phyloP scores from a whole-genome alignment of 2,329 filamentous ascomycete genomes.

The Colletotrichum plurivorum region DNA sequence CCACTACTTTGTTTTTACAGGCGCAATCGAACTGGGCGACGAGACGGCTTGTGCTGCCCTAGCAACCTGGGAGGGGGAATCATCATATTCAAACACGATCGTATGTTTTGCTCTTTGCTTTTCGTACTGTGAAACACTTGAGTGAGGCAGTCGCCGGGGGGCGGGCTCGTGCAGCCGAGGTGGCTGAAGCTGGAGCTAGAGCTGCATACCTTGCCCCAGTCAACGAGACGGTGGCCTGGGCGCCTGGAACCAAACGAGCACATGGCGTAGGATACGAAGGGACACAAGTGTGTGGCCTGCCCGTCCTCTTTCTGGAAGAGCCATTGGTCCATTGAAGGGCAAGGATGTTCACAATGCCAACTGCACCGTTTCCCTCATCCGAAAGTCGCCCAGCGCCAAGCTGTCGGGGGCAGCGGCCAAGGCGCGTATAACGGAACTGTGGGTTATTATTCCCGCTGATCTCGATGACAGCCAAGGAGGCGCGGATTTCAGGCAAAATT shows the following conservation, averaged over 20 bases:
- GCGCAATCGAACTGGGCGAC: conserved; percentile 20
- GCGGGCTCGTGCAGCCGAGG: background rate
- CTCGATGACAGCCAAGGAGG: background rate
- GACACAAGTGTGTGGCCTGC: conserved; percentile 1
- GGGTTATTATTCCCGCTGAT: background rate
- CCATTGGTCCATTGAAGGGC: background rate
- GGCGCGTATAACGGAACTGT: conserved; percentile 1
- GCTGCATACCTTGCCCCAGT: background rate
- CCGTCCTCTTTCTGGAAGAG: background rate
- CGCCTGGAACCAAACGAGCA: background rate
- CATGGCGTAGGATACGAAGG: conserved; percentile 3
- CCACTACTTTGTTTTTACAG: background rate
- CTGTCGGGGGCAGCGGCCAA: background rate
- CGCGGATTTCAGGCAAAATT: background rate
- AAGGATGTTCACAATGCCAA: background rate
- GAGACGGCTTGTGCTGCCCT: background rate
- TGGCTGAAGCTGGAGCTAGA: conserved; percentile 9
- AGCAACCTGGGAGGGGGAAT: background rate
- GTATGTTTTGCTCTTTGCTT: conserved; percentile 24
- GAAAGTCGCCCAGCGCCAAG: conserved; percentile 8
- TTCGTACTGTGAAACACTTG: conserved; percentile 30
- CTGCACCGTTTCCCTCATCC: background rate
- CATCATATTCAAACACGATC: background rate
- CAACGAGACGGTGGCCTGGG: background rate
- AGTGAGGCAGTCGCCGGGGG: conserved; percentile 10